Base-by-base conservation (phyloP, 2,329 filamentous ascomycete genomes). In the Bipolaris gigantea region DNA sequence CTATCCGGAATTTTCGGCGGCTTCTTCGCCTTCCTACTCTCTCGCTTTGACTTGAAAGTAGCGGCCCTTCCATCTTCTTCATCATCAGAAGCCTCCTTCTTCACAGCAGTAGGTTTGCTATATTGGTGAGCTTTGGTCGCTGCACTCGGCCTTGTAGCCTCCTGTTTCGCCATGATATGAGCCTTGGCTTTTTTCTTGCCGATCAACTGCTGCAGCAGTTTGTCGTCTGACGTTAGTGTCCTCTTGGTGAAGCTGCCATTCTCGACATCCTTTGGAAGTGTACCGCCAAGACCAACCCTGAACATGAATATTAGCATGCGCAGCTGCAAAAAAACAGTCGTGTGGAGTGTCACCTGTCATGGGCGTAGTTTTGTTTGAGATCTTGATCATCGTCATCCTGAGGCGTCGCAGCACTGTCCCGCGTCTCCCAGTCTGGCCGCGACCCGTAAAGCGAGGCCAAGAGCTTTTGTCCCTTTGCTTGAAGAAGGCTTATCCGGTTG, bases 361-460 rank as follows among this genome's bases (percentile, higher is more conserved):
- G 81, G 4, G 79, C 78, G 34, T 78, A 75, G 15, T 83, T 83
- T 35, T 83, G 75, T 56, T 81, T 80, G 61, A 82, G 75, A 56
- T 85, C 83, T 43, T 84, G 80, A 38, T 76, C 71, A 51, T 80
- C 75, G 16, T 78, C 76, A 51, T 78, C 73, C 33, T 77, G 70
- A 18, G 77, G 70, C 59, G 77, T 78, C 48, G 67, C 62, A 55
- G 36, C 43, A 39, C 73, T 66, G 48, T 69, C 61, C 44, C 68
- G 60, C 43, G 53, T 38, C 39, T 77, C 75, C 19, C 75, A 69
- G n/a, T 69, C 52, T 35, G 54, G 68, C 52, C 73, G 75, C n/a
- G 79, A 70, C 11, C 81, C 81, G 27, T 86, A 77, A 80, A 81
- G 82, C 59, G 83, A 84, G 46, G 80, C 76, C 55, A 86, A 74